Conservation (phyloP, 2,329 filamentous ascomycete genomes). For the Verticillium albo-atrum region DNA sequence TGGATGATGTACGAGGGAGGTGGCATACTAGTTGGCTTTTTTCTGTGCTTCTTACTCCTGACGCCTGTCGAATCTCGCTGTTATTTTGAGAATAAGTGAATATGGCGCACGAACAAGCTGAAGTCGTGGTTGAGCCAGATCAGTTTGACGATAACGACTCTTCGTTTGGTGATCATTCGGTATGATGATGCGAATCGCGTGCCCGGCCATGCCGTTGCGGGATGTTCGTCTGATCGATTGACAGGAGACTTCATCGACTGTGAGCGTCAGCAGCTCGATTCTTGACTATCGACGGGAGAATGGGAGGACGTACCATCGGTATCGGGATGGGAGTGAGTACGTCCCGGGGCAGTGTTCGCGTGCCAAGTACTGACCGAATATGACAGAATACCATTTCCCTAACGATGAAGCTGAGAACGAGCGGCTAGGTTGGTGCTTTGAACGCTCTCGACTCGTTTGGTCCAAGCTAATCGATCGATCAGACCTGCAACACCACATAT, state of each 20-base stretch:
- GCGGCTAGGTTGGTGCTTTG: slow-evolving; percentile 4
- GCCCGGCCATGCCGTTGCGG: too few species aligned
- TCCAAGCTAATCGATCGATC: neutral
- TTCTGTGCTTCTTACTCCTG: too few species aligned
- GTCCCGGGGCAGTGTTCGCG: neutral
- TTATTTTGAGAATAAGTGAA: too few species aligned
- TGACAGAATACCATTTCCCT: slow-evolving; percentile 12
- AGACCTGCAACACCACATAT: slow-evolving; percentile 52
- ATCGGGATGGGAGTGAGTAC: slow-evolving; percentile 10
- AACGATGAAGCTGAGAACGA: slow-evolving; percentile 13
- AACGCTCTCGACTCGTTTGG: too few species aligned
- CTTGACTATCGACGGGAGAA: slow-evolving; percentile 11
- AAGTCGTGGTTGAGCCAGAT: slow-evolving; percentile 8
- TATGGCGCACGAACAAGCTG: too few species aligned
- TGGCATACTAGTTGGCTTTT: too few species aligned
- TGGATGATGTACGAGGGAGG: too few species aligned
- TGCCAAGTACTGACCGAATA: neutral
- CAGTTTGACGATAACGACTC: slow-evolving; percentile 10
- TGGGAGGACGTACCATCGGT: slow-evolving; percentile 16
- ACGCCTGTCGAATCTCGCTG: too few species aligned
- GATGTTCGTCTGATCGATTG: too few species aligned
- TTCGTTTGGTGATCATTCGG: slow-evolving; percentile 4
- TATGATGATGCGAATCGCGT: too few species aligned
- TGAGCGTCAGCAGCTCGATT: slow-evolving; percentile 27
- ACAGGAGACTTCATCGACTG: slow-evolving; percentile 16